Evolutionary conservation across 2,329 filamentous ascomycete genomes (phyloP), one percentile per base, ranked within the genome.

Genomic region (Aspergillus brasiliensis): DNA sequence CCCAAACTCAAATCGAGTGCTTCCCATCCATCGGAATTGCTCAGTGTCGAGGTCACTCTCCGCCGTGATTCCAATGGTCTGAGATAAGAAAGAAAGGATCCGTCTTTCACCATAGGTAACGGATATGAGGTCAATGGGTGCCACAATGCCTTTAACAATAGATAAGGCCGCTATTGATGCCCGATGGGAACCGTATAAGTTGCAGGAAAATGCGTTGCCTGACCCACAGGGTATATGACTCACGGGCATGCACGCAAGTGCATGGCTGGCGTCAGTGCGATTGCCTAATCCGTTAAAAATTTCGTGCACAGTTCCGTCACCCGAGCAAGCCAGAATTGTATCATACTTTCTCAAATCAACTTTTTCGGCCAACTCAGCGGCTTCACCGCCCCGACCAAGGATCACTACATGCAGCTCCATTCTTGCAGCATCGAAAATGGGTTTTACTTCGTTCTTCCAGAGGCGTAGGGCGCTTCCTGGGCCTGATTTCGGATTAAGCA

Each of bases 131-230:
- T 98, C 94, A 54, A 98, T 74, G 0, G 91, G 88, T 10, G 88
- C 94, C 15, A 88, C 83, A 8, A 94, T 79, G 8, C 92, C 94
- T 75, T 98, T 98, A 70, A 97, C 86, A 49, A 97, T 87, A 27
- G 86, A 89, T 60, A 98, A 79, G 0, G 93, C 91, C 0, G 92
- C 91, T 46, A 91, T 75, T 61, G 87, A 90, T 5, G 90, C 84
- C 62, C 84, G 87, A 64, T 88, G 84, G 0, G 92, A 92, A 5
- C 94, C 94, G 66, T 91, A 91, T 48, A 96, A 78, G 74, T 97
- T 98, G 78, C 89, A 88, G 63, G 91, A 90, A 87, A 97, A 90
- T 19, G 91, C 94, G 74, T 98, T 98, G 5, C 94, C 95, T 54
- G 91, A 94, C 11, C 94, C 94, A 72, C 93, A 96, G 0, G 94